Percentiles rank a stretch among this genome's conserved stretches.
phyloP scores from a whole-genome alignment of 192 early-diverging fungal genomes.

The Backusella tarrabulga region DNA sequence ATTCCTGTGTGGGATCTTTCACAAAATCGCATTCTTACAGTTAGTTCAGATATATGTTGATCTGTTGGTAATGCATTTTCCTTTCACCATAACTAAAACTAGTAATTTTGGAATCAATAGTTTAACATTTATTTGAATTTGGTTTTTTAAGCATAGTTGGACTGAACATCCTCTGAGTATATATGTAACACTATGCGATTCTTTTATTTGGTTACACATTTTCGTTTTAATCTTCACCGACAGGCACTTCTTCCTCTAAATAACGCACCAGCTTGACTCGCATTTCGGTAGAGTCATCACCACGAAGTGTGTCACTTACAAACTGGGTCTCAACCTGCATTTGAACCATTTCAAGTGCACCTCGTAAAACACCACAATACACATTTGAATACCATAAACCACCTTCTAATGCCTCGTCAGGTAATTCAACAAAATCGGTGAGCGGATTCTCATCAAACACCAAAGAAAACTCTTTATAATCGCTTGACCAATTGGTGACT shows the following conservation, averaged over 20 bases:
- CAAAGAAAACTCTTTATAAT: constrained; percentile 90
- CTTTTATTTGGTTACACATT: not conserved
- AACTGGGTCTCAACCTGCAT: constrained; percentile 89
- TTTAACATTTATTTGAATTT: too few relatives aligned
- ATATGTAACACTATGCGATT: not conserved
- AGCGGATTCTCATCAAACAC: constrained; percentile 95
- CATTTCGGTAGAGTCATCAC: constrained; percentile 90
- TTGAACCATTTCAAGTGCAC: constrained; percentile 95
- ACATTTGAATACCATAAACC: constrained; percentile 98
- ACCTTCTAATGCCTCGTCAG: constrained; percentile 67
- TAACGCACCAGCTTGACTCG: constrained; percentile 85
- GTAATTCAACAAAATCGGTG: constrained; percentile 97
- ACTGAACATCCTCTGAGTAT: too few relatives aligned
- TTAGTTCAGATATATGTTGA: too few relatives aligned
- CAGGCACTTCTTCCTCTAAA: constrained; percentile 95
- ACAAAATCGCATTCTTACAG: too few relatives aligned
- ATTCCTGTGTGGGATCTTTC: too few relatives aligned
- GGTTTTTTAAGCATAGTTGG: too few relatives aligned
- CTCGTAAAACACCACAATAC: constrained; percentile 90
- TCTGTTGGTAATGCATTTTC: too few relatives aligned
- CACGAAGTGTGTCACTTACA: constrained; percentile 79
- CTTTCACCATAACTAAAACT: too few relatives aligned
- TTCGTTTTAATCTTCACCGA: constrained; percentile 72
- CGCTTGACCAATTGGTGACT: constrained; percentile 78
- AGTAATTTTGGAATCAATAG: too few relatives aligned